phyloP scores from a whole-genome alignment of 257 asterid genomes.

The Rehmannia glutinosa region DNA sequence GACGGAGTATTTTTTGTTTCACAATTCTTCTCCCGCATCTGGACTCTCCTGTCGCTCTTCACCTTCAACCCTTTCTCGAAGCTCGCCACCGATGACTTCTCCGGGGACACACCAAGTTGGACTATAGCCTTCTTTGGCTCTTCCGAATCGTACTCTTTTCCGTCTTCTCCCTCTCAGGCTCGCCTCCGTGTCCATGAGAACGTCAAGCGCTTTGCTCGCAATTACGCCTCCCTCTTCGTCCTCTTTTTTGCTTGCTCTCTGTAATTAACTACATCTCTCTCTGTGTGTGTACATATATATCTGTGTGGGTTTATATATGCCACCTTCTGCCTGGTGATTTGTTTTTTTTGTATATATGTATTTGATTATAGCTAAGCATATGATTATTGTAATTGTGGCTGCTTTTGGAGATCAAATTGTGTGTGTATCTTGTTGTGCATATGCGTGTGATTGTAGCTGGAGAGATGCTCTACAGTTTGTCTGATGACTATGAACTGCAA shows the following conservation, averaged over 20 bases:
- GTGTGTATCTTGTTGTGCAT: not conserved
- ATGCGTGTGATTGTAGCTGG: slow-evolving; percentile 6
- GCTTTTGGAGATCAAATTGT: not conserved
- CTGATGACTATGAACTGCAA: not conserved
- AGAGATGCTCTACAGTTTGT: not conserved
- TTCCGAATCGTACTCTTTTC: slow-evolving; percentile 69
- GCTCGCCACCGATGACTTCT: slow-evolving; percentile 62
- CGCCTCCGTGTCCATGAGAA: slow-evolving; percentile 90
- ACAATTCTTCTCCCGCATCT: slow-evolving; percentile 35
- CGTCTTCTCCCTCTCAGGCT: slow-evolving; percentile 81
- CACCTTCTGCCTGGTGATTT: too few relatives aligned
- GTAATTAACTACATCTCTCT: slow-evolving; percentile 31
- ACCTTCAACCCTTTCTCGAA: slow-evolving; percentile 83
- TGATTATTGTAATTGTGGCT: not conserved
- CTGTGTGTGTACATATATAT: not conserved
- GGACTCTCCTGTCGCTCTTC: slow-evolving; percentile 70
- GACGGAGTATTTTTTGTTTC: slow-evolving; percentile 33
- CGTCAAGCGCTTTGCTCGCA: slow-evolving; percentile 83
- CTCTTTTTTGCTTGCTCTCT: slow-evolving; percentile 79
- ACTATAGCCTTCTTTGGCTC: slow-evolving; percentile 66
- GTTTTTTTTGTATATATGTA: not conserved
- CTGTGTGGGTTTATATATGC: not conserved
- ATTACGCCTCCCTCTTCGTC: slow-evolving; percentile 63
- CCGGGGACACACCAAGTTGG: slow-evolving; percentile 80
- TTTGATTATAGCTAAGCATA: not conserved